These are phyloP conservation scores for Allium sativum DNA, from an alignment of 106 monocot species.

Conservation along the genomic window DNA sequence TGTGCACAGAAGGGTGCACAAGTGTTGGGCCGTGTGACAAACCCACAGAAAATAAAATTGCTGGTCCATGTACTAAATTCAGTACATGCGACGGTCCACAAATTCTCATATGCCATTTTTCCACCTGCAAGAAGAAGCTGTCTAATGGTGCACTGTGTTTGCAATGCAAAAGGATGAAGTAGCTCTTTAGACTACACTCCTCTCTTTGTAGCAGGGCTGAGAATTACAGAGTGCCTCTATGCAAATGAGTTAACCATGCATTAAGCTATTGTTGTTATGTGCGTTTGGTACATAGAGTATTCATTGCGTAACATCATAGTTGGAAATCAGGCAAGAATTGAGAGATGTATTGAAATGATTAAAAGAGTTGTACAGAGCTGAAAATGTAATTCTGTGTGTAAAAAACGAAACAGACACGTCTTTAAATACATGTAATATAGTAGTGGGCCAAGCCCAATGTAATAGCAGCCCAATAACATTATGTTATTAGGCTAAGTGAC, in stretches of 20 bases:
- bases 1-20: constrained; percentile 63
- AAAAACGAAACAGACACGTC: no score
- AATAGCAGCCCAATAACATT: no score
- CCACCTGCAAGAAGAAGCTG: constrained; percentile 33
- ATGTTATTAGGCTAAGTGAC: no score
- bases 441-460: no score
- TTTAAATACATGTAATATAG: no score
- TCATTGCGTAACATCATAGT: no score
- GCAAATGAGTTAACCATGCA: constrained; percentile 31
- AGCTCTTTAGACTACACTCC: constrained; percentile 70
- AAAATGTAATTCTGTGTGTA: no score
- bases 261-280: background rate
- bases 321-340: no score
- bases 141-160: constrained; percentile 12
- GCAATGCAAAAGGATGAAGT: constrained; percentile 56
- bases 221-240: constrained; percentile 39
- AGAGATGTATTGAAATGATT: no score
- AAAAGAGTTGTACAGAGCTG: no score
- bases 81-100: constrained; percentile 46
- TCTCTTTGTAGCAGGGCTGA: constrained; percentile 29
- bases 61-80: constrained; percentile 21
- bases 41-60: constrained; percentile 6
- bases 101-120: constrained; percentile 56
- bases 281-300: background rate
- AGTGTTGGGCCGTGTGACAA: constrained; percentile 32